Evolutionary conservation across 1,284 basidiomycete genomes (phyloP).

Genomic region (Cutaneotrichosporon cyanovorans): DNA sequence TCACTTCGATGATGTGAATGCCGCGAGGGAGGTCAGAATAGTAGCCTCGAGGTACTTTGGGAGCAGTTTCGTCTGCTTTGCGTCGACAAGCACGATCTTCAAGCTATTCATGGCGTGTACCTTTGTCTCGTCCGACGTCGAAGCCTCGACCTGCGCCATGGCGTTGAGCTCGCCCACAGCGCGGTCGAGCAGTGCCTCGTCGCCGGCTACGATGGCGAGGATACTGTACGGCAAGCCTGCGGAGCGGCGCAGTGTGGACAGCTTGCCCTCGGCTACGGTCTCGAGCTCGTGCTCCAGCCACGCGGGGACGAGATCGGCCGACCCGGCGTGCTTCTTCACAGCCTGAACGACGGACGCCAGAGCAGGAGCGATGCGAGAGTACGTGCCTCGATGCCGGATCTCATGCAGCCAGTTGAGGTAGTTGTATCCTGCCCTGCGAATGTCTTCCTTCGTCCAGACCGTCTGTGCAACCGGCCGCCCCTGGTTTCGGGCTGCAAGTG

Average conservation of each 20-base stretch:
- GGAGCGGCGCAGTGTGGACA: conserved; percentile 42
- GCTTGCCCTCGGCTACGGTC: conserved; percentile 31
- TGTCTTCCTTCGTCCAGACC: conserved; percentile 29
- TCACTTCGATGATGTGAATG: conserved; percentile 40
- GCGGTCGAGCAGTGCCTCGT: conserved; percentile 27
- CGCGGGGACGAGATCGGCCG: conserved; percentile 19
- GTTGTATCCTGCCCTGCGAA: conserved; percentile 26
- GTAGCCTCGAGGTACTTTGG: conserved; percentile 35
- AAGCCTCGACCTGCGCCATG: conserved; percentile 27
- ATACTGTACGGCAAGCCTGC: conserved; percentile 42
- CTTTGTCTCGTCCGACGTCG: conserved; percentile 34
- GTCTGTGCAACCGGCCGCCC: conserved; percentile 15
- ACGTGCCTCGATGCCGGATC: conserved; percentile 44
- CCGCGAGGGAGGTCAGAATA: conserved; percentile 36
- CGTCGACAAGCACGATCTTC: conserved; percentile 43
- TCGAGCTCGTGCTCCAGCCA: conserved; percentile 42
- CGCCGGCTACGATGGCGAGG: conserved; percentile 33
- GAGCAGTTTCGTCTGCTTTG: conserved; percentile 33
- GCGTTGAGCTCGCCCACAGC: conserved; percentile 26
- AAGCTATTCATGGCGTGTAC: conserved; percentile 45
- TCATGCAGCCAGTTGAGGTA: conserved; percentile 43
- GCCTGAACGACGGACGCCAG: conserved; percentile 34
- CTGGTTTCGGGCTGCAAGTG: conserved; percentile 14
- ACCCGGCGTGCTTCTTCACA: conserved; percentile 14
- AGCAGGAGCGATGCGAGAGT: conserved; percentile 36